phyloP scores from a whole-genome alignment of 2,329 filamentous ascomycete genomes.

The Malbranchea zuffiana region DNA sequence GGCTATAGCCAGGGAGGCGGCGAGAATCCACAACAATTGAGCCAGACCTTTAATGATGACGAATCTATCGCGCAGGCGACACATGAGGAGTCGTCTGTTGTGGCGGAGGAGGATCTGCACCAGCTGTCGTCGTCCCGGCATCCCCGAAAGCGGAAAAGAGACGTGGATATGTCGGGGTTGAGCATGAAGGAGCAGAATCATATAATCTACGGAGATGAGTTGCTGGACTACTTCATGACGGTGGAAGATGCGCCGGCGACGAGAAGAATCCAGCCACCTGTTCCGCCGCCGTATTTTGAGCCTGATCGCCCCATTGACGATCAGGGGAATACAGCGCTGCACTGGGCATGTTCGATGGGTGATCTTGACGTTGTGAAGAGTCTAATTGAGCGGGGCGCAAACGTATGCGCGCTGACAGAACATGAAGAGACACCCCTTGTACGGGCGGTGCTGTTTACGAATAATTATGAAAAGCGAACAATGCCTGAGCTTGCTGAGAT shows the following conservation, averaged over 20 bases:
- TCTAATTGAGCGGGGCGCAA: slow-evolving; percentile 69
- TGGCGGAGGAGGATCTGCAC: slow-evolving; percentile 70
- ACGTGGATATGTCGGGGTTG: slow-evolving; percentile 41
- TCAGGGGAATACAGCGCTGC: slow-evolving; percentile 81
- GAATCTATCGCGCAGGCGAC: slow-evolving; percentile 77
- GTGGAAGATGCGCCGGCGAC: slow-evolving; percentile 63
- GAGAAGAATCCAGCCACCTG: slow-evolving; percentile 49
- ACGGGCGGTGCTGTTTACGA: slow-evolving; percentile 89
- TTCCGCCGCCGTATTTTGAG: slow-evolving; percentile 76
- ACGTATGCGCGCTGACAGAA: slow-evolving; percentile 57
- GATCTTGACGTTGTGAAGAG: slow-evolving; percentile 85
- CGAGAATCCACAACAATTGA: slow-evolving; percentile 12
- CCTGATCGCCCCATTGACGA: slow-evolving; percentile 89
- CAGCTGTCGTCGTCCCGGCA: slow-evolving; percentile 53
- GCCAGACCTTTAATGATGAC: slow-evolving; percentile 45
- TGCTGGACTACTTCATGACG: slow-evolving; percentile 91
- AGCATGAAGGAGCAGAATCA: slow-evolving; percentile 59
- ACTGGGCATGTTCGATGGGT: slow-evolving; percentile 97
- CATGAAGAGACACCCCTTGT: slow-evolving; percentile 82
- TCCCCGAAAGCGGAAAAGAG: slow-evolving; percentile 66
- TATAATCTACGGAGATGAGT: slow-evolving; percentile 79
- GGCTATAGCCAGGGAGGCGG: slow-evolving; percentile 4
- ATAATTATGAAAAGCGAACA: slow-evolving; percentile 87
- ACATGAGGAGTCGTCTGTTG: slow-evolving; percentile 71
- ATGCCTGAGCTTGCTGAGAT: slow-evolving; percentile 78